Conservation (phyloP, 352 stramenopile species). For the Phytophthora hibernalis region DNA sequence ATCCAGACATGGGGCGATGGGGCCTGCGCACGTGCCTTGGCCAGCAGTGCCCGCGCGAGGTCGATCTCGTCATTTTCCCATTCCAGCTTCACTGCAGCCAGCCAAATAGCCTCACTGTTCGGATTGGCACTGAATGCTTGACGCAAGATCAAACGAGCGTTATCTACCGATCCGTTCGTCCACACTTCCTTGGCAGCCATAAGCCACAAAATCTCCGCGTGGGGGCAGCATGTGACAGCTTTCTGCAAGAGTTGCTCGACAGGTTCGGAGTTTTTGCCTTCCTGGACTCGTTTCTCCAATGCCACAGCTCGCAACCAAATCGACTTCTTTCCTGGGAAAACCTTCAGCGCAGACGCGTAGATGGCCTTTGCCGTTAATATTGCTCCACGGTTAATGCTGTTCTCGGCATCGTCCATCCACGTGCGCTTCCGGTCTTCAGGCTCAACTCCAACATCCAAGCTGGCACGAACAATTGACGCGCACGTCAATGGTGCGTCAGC, state of each 20-base stretch:
- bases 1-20: constrained; percentile 96
- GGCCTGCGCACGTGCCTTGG: constrained; percentile 81
- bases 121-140: constrained; percentile 97
- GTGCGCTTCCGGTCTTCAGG: constrained; percentile 96
- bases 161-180: constrained; percentile 93
- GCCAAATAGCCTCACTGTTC: constrained; percentile 95
- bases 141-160: constrained; percentile 94
- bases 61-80: constrained; percentile 98
- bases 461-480: constrained; percentile 94
- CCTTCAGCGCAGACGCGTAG: constrained; percentile 90
- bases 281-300: constrained; percentile 96
- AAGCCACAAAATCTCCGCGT: constrained; percentile 98
- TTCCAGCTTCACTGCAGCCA: constrained; percentile 99
- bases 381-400: constrained; percentile 79
- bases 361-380: constrained; percentile 96
- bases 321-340: constrained; percentile 93
- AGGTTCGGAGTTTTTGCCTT: constrained; percentile 72
- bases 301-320: constrained; percentile 96
- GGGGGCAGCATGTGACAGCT: constrained; percentile 93
- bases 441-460: constrained; percentile 96
- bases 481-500: constrained; percentile 93
- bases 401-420: constrained; percentile 98
- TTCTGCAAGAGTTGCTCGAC: constrained; percentile 92
- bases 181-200: constrained; percentile 98
- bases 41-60: constrained; percentile 85